Evolutionary conservation across 2,329 filamentous ascomycete species (phyloP).

Genomic region (Trichoderma oligosporum): DNA sequence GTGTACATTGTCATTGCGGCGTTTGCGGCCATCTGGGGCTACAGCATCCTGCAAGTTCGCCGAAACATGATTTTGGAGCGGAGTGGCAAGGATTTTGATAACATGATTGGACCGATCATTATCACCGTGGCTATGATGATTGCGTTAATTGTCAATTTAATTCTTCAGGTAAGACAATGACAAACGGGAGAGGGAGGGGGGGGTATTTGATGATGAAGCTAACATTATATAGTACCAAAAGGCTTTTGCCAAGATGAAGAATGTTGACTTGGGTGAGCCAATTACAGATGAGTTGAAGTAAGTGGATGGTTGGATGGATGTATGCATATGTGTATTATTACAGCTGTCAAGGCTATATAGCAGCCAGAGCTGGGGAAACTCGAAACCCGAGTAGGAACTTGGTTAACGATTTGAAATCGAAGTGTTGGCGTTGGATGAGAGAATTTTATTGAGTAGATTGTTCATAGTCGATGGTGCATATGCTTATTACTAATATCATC

Average conservation of each 20-base stretch:
- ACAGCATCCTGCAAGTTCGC: slow-evolving; percentile 72
- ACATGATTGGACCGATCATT: slow-evolving; percentile 75
- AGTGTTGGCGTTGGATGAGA: background rate
- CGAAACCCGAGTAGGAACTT: too few relatives aligned
- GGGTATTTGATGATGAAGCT: background rate
- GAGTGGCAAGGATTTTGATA: slow-evolving; percentile 92
- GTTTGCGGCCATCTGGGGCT: slow-evolving; percentile 85
- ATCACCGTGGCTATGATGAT: slow-evolving; percentile 75
- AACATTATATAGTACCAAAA: slow-evolving; percentile 31
- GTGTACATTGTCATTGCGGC: slow-evolving; percentile 77
- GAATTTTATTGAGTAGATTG: background rate
- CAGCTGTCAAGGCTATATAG: too few relatives aligned
- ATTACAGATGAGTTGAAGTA: slow-evolving; percentile 33
- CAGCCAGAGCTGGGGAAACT: background rate
- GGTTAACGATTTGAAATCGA: too few relatives aligned
- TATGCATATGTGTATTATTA: background rate
- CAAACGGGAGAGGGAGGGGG: background rate
- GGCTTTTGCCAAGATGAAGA: slow-evolving; percentile 31
- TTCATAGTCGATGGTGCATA: background rate
- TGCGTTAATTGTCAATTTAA: slow-evolving; percentile 82
- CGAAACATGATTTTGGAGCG: slow-evolving; percentile 76
- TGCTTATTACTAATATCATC: background rate
- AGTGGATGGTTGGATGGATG: background rate
- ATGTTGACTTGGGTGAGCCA: slow-evolving; percentile 19
- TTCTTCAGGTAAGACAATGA: slow-evolving; percentile 67